Evolutionary conservation across 2,329 filamentous ascomycete species (phyloP).

Genomic region (Claviceps lovelessii): DNA sequence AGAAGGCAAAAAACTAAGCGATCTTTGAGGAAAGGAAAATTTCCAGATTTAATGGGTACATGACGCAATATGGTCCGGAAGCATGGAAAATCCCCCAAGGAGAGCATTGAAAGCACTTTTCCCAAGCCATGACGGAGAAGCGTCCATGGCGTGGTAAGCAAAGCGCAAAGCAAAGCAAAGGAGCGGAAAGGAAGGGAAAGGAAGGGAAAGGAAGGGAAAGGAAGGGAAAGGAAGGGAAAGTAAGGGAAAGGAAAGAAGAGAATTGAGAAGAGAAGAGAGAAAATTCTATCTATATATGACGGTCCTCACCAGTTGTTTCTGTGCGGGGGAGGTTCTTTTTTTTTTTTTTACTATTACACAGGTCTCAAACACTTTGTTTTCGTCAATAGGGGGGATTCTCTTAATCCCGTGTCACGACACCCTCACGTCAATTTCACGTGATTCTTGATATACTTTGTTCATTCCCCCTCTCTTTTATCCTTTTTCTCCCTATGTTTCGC

Average conservation of each 20-base stretch:
- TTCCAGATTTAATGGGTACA: neutral
- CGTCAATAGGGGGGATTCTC: too few relatives aligned
- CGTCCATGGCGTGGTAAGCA: neutral
- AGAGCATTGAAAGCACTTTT: too few relatives aligned
- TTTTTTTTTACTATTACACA: too few relatives aligned
- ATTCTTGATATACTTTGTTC: too few relatives aligned
- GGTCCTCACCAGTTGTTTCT: neutral
- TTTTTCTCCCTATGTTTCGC: too few relatives aligned
- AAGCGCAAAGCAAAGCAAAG: neutral
- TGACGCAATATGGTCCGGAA: neutral
- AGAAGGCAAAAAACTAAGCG: neutral
- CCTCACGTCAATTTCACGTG: too few relatives aligned
- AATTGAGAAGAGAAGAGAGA: too few relatives aligned
- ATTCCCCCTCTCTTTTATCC: too few relatives aligned
- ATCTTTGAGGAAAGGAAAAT: neutral
- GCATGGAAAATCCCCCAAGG: neutral
- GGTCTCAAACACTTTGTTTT: too few relatives aligned
- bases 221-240: neutral
- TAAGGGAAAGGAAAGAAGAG: neutral
- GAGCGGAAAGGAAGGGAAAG: neutral
- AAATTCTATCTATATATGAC: neutral
- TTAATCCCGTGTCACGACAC: too few relatives aligned
- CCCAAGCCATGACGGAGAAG: too few relatives aligned
- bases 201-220: neutral
- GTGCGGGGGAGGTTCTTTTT: neutral